Evolutionary conservation across 352 stramenopile genomes (phyloP).

Genomic region (Pelagophyceae sp.): DNA sequence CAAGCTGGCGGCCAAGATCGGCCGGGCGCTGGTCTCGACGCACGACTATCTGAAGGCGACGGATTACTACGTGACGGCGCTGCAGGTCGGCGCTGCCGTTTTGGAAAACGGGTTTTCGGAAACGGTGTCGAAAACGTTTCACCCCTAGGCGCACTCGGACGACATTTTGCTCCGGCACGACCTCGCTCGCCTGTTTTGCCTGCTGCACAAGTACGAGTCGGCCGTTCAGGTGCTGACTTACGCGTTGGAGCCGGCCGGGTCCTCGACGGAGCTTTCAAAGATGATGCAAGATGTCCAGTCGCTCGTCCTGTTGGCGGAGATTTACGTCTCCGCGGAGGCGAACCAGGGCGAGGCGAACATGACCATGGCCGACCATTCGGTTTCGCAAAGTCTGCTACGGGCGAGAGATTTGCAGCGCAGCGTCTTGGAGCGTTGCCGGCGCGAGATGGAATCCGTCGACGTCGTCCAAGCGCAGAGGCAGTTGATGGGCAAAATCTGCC

Average conservation of each 20-base stretch:
- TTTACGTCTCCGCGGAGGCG: slow-evolving; percentile 62
- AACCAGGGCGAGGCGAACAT: slow-evolving; percentile 40
- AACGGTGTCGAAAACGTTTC: no score
- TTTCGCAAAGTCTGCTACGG: background rate
- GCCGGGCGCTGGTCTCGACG: slow-evolving; percentile 74
- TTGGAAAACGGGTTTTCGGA: no score
- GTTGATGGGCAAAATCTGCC: slow-evolving; percentile 67
- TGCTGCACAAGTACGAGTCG: slow-evolving; percentile 68
- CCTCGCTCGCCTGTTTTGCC: slow-evolving; percentile 72
- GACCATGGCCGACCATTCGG: background rate
- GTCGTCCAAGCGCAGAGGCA: slow-evolving; percentile 59
- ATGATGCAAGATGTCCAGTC: slow-evolving; percentile 54
- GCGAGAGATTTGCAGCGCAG: slow-evolving; percentile 40
- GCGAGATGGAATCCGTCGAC: slow-evolving; percentile 41
- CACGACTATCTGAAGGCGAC: slow-evolving; percentile 83
- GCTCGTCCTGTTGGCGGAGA: slow-evolving; percentile 50
- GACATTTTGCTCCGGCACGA: slow-evolving; percentile 70
- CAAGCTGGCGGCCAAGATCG: slow-evolving; percentile 65
- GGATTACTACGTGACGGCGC: slow-evolving; percentile 79
- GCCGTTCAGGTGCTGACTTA: slow-evolving; percentile 37
- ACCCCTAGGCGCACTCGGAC: slow-evolving; percentile 49
- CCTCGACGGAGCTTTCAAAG: slow-evolving; percentile 46
- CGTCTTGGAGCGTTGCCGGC: slow-evolving; percentile 23
- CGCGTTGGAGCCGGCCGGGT: background rate
- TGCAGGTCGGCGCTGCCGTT: no score